Conservation (phyloP, 1,284 basidiomycete species). For the Austroboletus novae-zelandiae region DNA sequence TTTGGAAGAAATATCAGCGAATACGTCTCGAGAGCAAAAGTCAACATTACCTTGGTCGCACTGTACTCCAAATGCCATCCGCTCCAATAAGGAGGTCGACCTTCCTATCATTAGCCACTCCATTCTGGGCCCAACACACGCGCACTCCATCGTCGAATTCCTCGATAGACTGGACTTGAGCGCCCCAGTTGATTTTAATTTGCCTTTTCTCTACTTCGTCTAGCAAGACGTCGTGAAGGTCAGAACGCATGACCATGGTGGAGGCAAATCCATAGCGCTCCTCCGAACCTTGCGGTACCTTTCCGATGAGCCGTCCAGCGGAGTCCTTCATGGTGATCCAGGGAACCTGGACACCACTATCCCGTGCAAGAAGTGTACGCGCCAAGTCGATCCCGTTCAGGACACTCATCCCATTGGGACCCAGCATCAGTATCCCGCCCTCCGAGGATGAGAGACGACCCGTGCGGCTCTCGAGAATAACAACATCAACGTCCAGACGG, state of each 20-base stretch:
- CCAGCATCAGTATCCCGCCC: slow-evolving; percentile 28
- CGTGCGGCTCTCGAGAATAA: slow-evolving; percentile 21
- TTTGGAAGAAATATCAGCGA: slow-evolving; percentile 12
- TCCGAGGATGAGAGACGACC: slow-evolving; percentile 16
- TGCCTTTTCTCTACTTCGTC: slow-evolving; percentile 24
- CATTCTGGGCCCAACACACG: slow-evolving; percentile 27
- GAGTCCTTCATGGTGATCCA: slow-evolving; percentile 23
- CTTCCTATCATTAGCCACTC: slow-evolving; percentile 19
- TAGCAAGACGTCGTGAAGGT: slow-evolving; percentile 31
- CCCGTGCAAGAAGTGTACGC: slow-evolving; percentile 20
- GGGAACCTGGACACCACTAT: slow-evolving; percentile 21
- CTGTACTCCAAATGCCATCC: slow-evolving; percentile 34
- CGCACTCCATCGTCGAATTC: slow-evolving; percentile 25
- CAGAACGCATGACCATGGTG: slow-evolving; percentile 29
- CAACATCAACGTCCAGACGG: slow-evolving; percentile 12
- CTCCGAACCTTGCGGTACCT: slow-evolving; percentile 27
- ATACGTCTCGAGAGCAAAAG: not conserved
- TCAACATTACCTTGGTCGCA: slow-evolving; percentile 22
- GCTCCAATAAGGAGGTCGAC: slow-evolving; percentile 33
- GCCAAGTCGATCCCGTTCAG: slow-evolving; percentile 29
- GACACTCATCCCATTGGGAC: slow-evolving; percentile 32
- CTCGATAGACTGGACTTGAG: slow-evolving; percentile 25
- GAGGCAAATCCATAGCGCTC: slow-evolving; percentile 32
- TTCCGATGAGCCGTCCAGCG: slow-evolving; percentile 23
- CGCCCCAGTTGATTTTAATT: slow-evolving; percentile 24